Percentiles rank a stretch among this genome's conserved stretches.
Conservation (phyloP, 2,329 filamentous ascomycete genomes). For the Ceratocystis colombiana region DNA sequence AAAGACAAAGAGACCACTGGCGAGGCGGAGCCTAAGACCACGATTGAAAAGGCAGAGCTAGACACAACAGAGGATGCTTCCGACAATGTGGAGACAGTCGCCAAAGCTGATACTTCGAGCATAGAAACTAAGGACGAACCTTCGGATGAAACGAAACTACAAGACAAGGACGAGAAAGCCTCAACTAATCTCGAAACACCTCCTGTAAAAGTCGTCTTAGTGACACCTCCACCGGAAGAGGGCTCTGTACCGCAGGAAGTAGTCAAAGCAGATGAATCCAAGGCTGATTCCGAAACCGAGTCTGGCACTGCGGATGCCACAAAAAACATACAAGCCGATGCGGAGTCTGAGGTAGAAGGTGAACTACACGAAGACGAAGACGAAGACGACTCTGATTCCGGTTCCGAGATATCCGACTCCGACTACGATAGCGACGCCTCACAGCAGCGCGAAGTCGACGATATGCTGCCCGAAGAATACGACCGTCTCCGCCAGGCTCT, state of each 20-base stretch:
- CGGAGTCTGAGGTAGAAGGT: neutral
- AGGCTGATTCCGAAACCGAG: neutral
- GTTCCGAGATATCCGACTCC: conserved; percentile 6
- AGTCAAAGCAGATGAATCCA: neutral
- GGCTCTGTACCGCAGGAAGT: conserved; percentile 9
- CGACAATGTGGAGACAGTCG: neutral
- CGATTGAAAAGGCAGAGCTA: conserved; percentile 28
- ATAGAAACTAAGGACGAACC: conserved; percentile 16
- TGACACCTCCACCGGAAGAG: conserved; percentile 17
- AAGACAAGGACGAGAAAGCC: conserved; percentile 5
- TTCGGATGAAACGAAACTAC: conserved; percentile 23
- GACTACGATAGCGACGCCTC: conserved; percentile 19
- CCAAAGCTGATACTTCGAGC: neutral
- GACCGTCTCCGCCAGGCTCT: conserved; percentile 26
- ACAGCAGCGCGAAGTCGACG: conserved; percentile 16
- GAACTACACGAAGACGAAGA: conserved; percentile 4
- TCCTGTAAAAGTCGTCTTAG: conserved; percentile 14
- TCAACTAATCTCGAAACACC: neutral
- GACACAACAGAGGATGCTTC: conserved; percentile 26
- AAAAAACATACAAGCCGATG: neutral
- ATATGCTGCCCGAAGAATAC: conserved; percentile 22
- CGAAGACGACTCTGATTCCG: neutral
- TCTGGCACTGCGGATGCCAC: neutral
- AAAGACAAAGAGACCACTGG: conserved; percentile 27
- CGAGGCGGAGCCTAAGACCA: conserved; percentile 30